Evolutionary conservation across 352 stramenopile genomes (phyloP).

Genomic region (Phytophthora lateralis): DNA sequence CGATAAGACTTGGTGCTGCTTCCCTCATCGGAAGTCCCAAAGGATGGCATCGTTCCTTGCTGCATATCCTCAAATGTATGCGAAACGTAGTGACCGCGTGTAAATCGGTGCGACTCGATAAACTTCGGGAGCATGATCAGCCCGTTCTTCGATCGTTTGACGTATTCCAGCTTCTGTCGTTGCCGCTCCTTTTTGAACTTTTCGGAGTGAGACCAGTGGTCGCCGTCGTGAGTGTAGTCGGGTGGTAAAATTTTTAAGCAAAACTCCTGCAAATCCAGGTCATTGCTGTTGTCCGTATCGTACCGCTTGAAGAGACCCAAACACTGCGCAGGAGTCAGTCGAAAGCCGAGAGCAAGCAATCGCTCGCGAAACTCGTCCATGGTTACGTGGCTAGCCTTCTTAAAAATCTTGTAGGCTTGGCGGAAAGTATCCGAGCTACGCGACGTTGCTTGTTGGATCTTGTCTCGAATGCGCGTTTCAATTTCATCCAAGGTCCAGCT

Average conservation of each 20-base stretch:
- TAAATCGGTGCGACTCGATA: constrained; percentile 59
- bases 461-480: constrained; percentile 79
- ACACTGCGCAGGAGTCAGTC: constrained; percentile 66
- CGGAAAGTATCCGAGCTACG: constrained; percentile 83
- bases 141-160: constrained; percentile 69
- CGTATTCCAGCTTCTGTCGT: constrained; percentile 58
- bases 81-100: constrained; percentile 45
- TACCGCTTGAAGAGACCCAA: constrained; percentile 73
- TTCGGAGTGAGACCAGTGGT: constrained; percentile 76
- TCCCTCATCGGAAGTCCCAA: constrained; percentile 3
- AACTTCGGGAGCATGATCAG: constrained; percentile 68
- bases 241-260: constrained; percentile 76
- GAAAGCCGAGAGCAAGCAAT: constrained; percentile 73
- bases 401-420: constrained; percentile 84
- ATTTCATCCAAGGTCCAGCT: constrained; percentile 82
- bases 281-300: constrained; percentile 74
- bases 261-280: constrained; percentile 87
- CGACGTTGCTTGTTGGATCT: constrained; percentile 78
- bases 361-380: constrained; percentile 78
- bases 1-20: constrained; percentile 16
- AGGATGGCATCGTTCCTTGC: constrained; percentile 18
- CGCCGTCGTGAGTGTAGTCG: constrained; percentile 80
- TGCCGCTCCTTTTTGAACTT: constrained; percentile 57
- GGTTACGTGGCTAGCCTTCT: constrained; percentile 74
- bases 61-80: constrained; percentile 53